Evolutionary conservation across 1,284 basidiomycete species (phyloP), one percentile per base, ranked within the genome.

Genomic region (Ceratobasidium theobromae): DNA sequence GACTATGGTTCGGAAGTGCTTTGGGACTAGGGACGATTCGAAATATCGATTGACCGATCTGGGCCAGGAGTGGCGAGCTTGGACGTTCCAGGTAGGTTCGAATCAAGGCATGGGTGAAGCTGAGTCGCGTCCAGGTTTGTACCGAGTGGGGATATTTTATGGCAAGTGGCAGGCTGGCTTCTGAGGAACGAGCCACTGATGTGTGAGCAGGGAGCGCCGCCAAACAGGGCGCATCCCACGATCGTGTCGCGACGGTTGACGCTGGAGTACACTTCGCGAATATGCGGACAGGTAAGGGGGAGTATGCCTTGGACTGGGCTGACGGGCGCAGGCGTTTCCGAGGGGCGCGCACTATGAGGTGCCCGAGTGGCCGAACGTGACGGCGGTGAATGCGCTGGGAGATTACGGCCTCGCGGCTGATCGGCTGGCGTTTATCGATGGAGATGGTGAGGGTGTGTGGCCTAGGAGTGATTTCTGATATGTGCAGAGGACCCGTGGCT

Each of bases 101-200:
- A 28, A 45, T 40, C 60, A 40, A 33, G 28, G 4, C 27, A 28
- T 30, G 38, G 35, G 40, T 16, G 16, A 40, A 27, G 49, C 54
- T 68, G 25, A 68, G 41, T 54, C 40, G 21, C 25, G 23, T 41
- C 38, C 32, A 70, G 68, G 86, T 88, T 67, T 97, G 93, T 78
- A 95, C 90, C 0, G 86, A 95, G 73, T 98, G 95, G 94, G 95
- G 95, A 0, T 98, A 94, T 76, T 95, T 96, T 74, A 81, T 78
- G 3, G 88, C 88, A 70, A 23, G 78, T 72, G 16, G 43, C 23
- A 28, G 28, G 25, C 32, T 58, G 30, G 55, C 48, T 52, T 35
- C 14, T 21, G 27, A 27, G 27, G 27, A 30, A 51, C 45, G 28
- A 74, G 74, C 67, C 23, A 53, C 69, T 57, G 43, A 68, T 14